These are phyloP conservation scores for Neurospora intermedia DNA, from an alignment of 495 filamentous ascomycete species.

Conservation along the genomic window DNA sequence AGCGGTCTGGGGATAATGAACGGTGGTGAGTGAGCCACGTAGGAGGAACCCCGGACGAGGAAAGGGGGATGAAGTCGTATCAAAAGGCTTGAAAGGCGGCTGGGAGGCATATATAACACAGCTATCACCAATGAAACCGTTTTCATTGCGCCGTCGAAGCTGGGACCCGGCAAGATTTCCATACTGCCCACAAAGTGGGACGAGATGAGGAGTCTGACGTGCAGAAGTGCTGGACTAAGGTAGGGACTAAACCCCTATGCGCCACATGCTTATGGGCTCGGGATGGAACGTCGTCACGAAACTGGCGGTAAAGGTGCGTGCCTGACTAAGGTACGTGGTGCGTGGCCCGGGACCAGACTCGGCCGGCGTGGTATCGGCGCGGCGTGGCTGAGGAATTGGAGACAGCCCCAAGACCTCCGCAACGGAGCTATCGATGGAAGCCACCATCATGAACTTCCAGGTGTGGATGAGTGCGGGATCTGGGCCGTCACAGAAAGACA, in stretches of 20 bases:
- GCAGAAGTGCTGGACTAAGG: neutral
- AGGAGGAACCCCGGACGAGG: neutral
- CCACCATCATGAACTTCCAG: neutral
- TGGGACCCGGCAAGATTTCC: neutral
- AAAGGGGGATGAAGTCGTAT: neutral
- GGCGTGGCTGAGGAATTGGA: neutral
- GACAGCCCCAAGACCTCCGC: neutral
- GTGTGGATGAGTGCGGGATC: neutral
- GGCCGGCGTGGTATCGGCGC: neutral
- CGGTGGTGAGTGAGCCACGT: neutral
- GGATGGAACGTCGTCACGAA: neutral
- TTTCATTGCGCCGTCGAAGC: neutral
- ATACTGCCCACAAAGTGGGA: neutral
- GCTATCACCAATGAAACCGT: neutral
- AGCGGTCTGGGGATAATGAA: neutral
- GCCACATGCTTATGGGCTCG: neutral
- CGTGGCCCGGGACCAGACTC: neutral
- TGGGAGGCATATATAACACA: neutral
- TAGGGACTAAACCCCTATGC: neutral
- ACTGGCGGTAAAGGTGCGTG: neutral
- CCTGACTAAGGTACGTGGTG: neutral
- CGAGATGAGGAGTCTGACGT: neutral
- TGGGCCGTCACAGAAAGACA: neutral
- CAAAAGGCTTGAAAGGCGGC: neutral
- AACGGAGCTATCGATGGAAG: neutral